These are phyloP conservation scores for Sporisorium graminicola DNA, from an alignment of 1,284 basidiomycete genomes.

Conservation along the genomic window DNA sequence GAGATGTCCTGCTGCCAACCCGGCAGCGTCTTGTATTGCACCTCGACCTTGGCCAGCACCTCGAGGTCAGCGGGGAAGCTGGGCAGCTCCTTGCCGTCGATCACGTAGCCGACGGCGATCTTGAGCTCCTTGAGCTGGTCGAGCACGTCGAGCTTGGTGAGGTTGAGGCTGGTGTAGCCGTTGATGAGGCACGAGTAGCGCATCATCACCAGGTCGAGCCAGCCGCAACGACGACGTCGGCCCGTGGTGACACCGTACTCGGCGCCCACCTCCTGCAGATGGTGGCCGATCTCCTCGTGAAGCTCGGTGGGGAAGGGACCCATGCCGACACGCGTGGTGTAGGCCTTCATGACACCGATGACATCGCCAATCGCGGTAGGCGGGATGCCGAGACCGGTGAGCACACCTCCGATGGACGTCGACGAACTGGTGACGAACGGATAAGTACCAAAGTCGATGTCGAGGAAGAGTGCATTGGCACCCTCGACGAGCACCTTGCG, in stretches of 20 bases:
- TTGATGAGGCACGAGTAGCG: conserved; percentile 94
- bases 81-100: conserved; percentile 81
- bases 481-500: conserved; percentile 94
- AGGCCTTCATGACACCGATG: conserved; percentile 96
- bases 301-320: conserved; percentile 98
- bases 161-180: conserved; percentile 91
- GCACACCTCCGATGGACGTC: conserved; percentile 92
- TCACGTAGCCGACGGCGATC: conserved; percentile 83
- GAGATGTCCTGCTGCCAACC: conserved; percentile 91
- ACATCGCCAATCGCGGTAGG: conserved; percentile 85
- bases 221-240: conserved; percentile 90
- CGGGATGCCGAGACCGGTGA: conserved; percentile 94
- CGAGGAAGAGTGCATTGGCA: conserved; percentile 97
- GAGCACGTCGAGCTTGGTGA: conserved; percentile 95
- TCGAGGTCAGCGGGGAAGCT: conserved; percentile 97
- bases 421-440: conserved; percentile 95
- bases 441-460: conserved; percentile 97
- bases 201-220: conserved; percentile 96
- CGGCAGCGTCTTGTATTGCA: conserved; percentile 88
- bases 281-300: conserved; percentile 84
- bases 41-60: conserved; percentile 82
- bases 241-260: conserved; percentile 95
- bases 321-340: conserved; percentile 95
- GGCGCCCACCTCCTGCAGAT: conserved; percentile 91
- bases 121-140: conserved; percentile 90